Conservation (phyloP, 352 stramenopile species). For the Phytophthora pini region DNA sequence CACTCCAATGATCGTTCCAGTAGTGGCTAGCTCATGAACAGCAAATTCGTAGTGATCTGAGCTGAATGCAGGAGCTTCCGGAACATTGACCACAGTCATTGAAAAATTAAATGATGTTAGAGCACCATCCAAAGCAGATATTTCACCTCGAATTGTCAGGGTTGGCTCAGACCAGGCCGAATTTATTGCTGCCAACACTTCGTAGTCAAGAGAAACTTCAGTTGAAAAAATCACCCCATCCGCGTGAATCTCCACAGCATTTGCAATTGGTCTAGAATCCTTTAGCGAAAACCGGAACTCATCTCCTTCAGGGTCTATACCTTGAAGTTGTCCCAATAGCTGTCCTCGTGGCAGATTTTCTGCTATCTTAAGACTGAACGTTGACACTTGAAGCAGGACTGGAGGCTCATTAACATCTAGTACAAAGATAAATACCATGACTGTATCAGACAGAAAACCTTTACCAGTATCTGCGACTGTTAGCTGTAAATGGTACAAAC, state of each 20-base stretch:
- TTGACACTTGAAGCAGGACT: slow-evolving; percentile 34
- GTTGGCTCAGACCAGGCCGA: slow-evolving; percentile 7
- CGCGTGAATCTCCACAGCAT: slow-evolving; percentile 18
- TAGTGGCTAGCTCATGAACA: slow-evolving; percentile 48
- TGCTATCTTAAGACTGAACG: slow-evolving; percentile 30
- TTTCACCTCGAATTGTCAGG: slow-evolving; percentile 19
- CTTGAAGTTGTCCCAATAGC: slow-evolving; percentile 45
- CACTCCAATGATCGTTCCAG: slow-evolving; percentile 43
- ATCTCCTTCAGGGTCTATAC: slow-evolving; percentile 56
- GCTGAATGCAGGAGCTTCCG: slow-evolving; percentile 26
- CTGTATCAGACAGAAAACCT: slow-evolving; percentile 48
- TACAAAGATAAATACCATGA: slow-evolving; percentile 55
- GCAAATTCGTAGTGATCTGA: slow-evolving; percentile 25
- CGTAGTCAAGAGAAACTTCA: slow-evolving; percentile 24
- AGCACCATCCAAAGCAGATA: slow-evolving; percentile 6
- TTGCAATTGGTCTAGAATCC: slow-evolving; percentile 32
- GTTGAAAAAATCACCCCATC: slow-evolving; percentile 26
- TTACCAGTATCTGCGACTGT: slow-evolving; percentile 54
- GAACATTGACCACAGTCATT: slow-evolving; percentile 17
- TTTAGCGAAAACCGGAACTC: slow-evolving; percentile 44
- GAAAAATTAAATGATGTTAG: slow-evolving; percentile 28
- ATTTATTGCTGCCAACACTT: slow-evolving; percentile 19
- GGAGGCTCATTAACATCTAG: slow-evolving; percentile 57
- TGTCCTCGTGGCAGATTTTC: slow-evolving; percentile 43
- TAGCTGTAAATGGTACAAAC: slow-evolving; percentile 47